A percentile compares a stretch with the other conserved stretches of the same genome.
phyloP scores from a whole-genome alignment of 2,329 filamentous ascomycete genomes.

The Aureobasidium sp. region DNA sequence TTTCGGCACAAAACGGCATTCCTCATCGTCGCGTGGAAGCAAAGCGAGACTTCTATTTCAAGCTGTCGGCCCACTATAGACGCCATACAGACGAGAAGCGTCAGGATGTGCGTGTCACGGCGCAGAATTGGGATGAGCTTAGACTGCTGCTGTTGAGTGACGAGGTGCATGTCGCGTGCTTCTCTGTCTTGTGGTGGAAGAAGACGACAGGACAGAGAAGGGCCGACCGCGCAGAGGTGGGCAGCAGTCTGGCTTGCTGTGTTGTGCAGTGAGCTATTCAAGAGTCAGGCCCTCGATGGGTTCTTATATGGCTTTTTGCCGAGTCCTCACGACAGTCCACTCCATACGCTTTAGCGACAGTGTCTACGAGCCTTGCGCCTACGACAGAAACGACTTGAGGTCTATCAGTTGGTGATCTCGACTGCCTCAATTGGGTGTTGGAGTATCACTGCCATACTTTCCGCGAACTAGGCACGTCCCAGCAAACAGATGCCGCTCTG shows the following conservation, averaged over 20 bases:
- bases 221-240: conserved; percentile 24
- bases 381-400: too few relatives aligned
- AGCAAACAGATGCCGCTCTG: not conserved
- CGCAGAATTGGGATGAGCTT: conserved; percentile 5
- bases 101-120: conserved; percentile 1
- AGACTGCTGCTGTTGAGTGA: not conserved
- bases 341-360: not conserved
- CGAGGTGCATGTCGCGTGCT: conserved; percentile 1
- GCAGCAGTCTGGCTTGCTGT: conserved; percentile 14
- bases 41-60: conserved; percentile 8
- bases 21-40: not conserved
- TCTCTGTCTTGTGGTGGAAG: conserved; percentile 7
- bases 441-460: not conserved
- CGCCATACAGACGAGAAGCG: conserved; percentile 1
- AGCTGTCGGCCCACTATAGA: not conserved
- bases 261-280: not conserved
- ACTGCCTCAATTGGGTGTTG: too few relatives aligned
- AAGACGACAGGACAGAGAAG: conserved; percentile 20
- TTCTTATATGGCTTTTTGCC: not conserved
- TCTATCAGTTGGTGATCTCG: not conserved
- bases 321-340: not conserved
- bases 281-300: not conserved
- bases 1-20: not conserved
- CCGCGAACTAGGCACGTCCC: not conserved
- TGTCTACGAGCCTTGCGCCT: not conserved